A percentile compares a stretch with the other conserved stretches of the same genome.
phyloP scores from a whole-genome alignment of 1,284 basidiomycete species.

The Cystobasidium pallidum region DNA sequence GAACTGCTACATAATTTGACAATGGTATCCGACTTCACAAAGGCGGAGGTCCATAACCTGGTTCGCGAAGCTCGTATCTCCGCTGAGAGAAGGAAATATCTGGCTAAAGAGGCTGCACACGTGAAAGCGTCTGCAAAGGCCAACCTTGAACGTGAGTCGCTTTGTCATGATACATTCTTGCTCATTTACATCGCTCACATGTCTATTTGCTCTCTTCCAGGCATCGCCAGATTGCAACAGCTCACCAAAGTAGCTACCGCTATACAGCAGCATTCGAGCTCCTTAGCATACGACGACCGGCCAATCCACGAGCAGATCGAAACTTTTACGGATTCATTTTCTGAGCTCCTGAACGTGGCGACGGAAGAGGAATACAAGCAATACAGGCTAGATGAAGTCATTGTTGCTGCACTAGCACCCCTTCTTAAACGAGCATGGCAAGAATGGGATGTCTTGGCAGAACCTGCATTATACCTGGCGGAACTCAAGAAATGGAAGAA shows the following conservation, averaged over 20 bases:
- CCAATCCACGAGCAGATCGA: conserved; percentile 60
- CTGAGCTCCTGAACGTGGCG: conserved; percentile 65
- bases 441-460: conserved; percentile 50
- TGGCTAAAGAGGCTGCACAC: conserved; percentile 70
- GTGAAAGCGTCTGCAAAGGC: conserved; percentile 67
- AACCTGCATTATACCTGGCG: conserved; percentile 46
- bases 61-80: conserved; percentile 85
- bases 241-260: conserved; percentile 43
- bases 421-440: conserved; percentile 57
- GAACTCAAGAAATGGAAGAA: conserved; percentile 57
- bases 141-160: conserved; percentile 46
- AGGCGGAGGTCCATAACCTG: conserved; percentile 79
- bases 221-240: conserved; percentile 34
- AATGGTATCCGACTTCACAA: conserved; percentile 79
- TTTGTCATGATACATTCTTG: neutral
- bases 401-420: conserved; percentile 86
- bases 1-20: conserved; percentile 94
- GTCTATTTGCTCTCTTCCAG: conserved; percentile 15
- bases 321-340: conserved; percentile 70
- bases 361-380: conserved; percentile 77
- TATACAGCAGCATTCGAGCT: conserved; percentile 28
- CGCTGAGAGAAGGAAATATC: conserved; percentile 74
- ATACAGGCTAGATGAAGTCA: conserved; percentile 83
- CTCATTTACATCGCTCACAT: neutral
- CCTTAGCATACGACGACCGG: conserved; percentile 7